These are phyloP conservation scores for Hansenula sp. DNA, from an alignment of 1,139 yeast species.

Conservation along the genomic window DNA sequence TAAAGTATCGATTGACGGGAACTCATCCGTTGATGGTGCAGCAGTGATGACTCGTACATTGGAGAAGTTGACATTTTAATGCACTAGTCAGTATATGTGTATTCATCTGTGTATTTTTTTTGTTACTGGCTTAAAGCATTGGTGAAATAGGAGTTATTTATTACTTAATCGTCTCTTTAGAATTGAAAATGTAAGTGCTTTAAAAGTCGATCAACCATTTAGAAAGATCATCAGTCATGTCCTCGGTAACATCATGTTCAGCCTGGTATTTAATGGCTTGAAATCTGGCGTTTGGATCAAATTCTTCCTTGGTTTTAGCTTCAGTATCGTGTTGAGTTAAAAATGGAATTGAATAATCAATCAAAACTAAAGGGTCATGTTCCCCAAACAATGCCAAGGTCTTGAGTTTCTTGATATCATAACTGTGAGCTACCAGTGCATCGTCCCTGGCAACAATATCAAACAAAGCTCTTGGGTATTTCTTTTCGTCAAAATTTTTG, in stretches of 20 bases:
- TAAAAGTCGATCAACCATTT: constrained; percentile 7
- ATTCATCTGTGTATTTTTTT: too few species aligned
- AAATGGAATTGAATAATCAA: constrained; percentile 11
- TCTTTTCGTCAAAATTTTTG: background rate
- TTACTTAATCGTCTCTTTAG: background rate
- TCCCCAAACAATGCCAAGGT: constrained; percentile 18
- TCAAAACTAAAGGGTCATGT: constrained; percentile 12
- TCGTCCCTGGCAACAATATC: constrained; percentile 12
- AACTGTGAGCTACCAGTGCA: constrained; percentile 4
- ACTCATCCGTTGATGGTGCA: constrained; percentile 54
- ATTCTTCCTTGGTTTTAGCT: background rate
- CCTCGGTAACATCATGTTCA: constrained; percentile 15
- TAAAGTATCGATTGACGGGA: constrained; percentile 49
- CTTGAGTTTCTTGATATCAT: constrained; percentile 6
- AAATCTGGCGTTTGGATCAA: constrained; percentile 5
- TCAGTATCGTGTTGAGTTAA: constrained; percentile 4
- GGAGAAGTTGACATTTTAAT: constrained; percentile 59
- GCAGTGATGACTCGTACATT: constrained; percentile 64
- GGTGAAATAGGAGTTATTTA: background rate
- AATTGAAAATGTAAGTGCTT: background rate
- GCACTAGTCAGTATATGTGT: background rate
- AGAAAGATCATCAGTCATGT: constrained; percentile 14
- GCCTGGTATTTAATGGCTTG: constrained; percentile 14
- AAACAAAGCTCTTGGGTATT: constrained; percentile 11
- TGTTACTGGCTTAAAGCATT: too few species aligned